Base-by-base conservation (phyloP, 768 basidiomycete species). In the Coprinopsis sp. region DNA sequence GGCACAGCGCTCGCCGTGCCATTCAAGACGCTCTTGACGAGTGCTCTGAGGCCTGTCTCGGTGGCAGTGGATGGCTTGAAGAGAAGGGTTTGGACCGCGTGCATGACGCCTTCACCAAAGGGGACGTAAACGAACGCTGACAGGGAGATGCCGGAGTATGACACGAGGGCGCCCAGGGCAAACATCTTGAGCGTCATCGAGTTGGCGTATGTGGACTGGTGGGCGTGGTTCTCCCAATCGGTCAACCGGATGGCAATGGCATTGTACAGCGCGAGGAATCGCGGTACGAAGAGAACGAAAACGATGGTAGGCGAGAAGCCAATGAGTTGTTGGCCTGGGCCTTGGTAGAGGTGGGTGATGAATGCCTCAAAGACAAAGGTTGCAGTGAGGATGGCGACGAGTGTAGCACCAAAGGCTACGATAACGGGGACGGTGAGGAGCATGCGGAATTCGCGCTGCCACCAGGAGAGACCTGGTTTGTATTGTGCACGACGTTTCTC, bases 121-220 rank as follows among this genome's bases (percentile, higher is more conserved):
- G 93, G 93, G 3, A 95, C 89, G 61, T 98, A 99, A 40, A 96
- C 79, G 59, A 93, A 97, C 13, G 94, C 92, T n/a, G 87, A 91
- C 13, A 98, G 79, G 5, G 79, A 82, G n/a, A 99, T 77, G 31
- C 88, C 87, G 41, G 93, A 81, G 61, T 94, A 97, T 0, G 95
- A 87, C 16, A 94, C 91, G 58, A 97, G 78, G 0, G 87, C 82
- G 25, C 86, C 85, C 44, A 98, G 75, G 1, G 86, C 81, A 60
- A 98, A 99, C 2, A 89, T 87, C 65, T 97, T 99, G 60, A 87
- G 71, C 13, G 93, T 92, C 21, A 96, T 74, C 14, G 88, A 90
- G 6, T 81, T 77, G 48, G 81, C 78, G 60, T 91, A 81, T 2
- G 79, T 78, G 2, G 84, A 84, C 52, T 86, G 79, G 54, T 88